Conservation (phyloP, 1,284 basidiomycete genomes). For the Singerocomus inundabilis region DNA sequence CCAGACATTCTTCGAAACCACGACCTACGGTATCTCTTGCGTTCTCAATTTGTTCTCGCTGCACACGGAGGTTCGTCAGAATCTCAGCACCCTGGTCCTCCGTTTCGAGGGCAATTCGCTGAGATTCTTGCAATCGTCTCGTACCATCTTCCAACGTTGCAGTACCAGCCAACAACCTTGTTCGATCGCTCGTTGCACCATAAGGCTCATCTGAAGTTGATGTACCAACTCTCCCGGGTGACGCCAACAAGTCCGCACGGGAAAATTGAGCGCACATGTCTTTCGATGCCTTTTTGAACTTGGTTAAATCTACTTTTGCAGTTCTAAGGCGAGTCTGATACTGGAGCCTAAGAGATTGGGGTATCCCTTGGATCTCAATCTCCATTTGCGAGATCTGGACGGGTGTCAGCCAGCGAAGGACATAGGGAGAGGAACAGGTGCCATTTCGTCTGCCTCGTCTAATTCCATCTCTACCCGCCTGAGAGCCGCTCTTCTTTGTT, state of each 20-base stretch:
- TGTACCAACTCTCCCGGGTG: constrained; percentile 42
- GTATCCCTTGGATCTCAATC: constrained; percentile 96
- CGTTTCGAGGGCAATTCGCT: constrained; percentile 92
- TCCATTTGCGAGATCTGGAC: constrained; percentile 96
- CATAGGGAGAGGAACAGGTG: constrained; percentile 32
- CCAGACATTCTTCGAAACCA: not conserved
- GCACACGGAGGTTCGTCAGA: constrained; percentile 78
- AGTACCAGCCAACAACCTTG: constrained; percentile 77
- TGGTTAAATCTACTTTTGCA: constrained; percentile 70
- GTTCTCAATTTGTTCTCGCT: constrained; percentile 96
- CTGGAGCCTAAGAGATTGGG: constrained; percentile 73
- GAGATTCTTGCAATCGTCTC: constrained; percentile 83
- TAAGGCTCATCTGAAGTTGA: constrained; percentile 82
- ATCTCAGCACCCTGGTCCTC: constrained; percentile 96
- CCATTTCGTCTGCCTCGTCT: constrained; percentile 98
- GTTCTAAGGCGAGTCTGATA: constrained; percentile 73
- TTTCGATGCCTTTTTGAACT: constrained; percentile 77
- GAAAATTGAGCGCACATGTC: constrained; percentile 58
- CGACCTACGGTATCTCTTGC: constrained; percentile 79
- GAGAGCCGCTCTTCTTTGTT: constrained; percentile 81
- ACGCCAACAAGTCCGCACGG: constrained; percentile 57
- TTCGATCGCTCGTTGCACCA: constrained; percentile 61
- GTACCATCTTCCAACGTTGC: constrained; percentile 75
- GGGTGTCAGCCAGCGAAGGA: constrained; percentile 7
- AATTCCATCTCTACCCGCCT: constrained; percentile 92